phyloP scores from a whole-genome alignment of 176 grass and related monocot genomes.

The Elaeis guineensis region DNA sequence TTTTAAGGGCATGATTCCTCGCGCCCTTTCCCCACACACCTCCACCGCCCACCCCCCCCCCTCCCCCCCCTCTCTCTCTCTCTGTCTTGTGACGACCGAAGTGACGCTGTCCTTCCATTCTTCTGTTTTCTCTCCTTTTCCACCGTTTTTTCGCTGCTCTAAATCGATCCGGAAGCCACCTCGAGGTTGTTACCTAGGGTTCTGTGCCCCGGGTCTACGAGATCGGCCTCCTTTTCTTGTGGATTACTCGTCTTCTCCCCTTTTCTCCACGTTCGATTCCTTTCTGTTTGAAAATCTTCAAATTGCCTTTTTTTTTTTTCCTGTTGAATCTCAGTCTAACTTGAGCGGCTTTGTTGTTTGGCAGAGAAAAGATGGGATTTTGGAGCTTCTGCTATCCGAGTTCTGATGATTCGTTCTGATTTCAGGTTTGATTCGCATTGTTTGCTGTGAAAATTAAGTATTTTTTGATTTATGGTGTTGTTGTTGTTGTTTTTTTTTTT shows the following conservation, averaged over 20 bases:
- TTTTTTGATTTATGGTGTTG: background rate
- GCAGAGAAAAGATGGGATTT: background rate
- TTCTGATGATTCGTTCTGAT: background rate
- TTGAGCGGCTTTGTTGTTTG: background rate
- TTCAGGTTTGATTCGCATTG: background rate
- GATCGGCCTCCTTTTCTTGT: too few species aligned
- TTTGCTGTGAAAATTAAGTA: background rate
- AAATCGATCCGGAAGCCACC: background rate
- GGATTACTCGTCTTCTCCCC: too few species aligned
- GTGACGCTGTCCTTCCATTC: background rate
- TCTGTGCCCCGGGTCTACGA: too few species aligned
- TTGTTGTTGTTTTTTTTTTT: background rate
- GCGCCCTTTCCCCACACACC: constrained; percentile 1
- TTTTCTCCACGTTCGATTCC: too few species aligned
- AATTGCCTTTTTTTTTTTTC: background rate
- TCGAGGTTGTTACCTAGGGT: constrained; percentile 1
- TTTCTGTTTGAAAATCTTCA: too few species aligned
- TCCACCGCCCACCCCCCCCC: too few species aligned
- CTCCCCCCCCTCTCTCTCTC: background rate
- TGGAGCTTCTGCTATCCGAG: background rate
- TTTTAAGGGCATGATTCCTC: background rate
- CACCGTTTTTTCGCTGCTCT: background rate
- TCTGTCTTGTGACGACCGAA: background rate
- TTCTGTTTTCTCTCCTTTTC: too few species aligned
- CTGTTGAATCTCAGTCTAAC: background rate